Conservation (phyloP, 1,139 yeast species). For the Nakaseomyces kungkrabaensis region DNA sequence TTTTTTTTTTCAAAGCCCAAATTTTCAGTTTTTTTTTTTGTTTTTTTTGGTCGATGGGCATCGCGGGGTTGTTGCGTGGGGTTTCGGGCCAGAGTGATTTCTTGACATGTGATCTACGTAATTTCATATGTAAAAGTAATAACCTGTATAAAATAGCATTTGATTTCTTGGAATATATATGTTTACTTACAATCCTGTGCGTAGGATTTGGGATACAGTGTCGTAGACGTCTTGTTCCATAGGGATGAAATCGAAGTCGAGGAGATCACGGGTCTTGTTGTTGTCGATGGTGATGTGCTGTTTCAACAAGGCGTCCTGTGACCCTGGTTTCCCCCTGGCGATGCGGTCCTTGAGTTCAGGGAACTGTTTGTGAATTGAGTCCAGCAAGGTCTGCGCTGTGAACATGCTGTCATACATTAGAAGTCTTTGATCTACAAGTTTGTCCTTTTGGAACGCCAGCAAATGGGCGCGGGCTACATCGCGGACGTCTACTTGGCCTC, state of each 20-base stretch:
- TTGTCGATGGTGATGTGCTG: slow-evolving; percentile 49
- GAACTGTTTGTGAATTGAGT: slow-evolving; percentile 30
- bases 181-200: background rate
- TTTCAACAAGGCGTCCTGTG: background rate
- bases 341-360: slow-evolving; percentile 33
- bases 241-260: background rate
- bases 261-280: background rate
- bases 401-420: slow-evolving; percentile 27
- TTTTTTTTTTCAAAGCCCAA: background rate
- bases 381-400: slow-evolving; percentile 26
- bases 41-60: background rate
- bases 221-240: background rate
- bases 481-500: slow-evolving; percentile 38
- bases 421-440: slow-evolving; percentile 28
- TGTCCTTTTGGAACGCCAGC: slow-evolving; percentile 32
- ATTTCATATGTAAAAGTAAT: too few species aligned
- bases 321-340: slow-evolving; percentile 11
- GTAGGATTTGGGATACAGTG: slow-evolving; percentile 2
- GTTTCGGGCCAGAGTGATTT: too few species aligned
- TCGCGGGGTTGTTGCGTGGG: background rate
- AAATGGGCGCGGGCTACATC: slow-evolving; percentile 47
- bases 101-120: background rate
- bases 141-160: too few species aligned
- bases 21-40: background rate
- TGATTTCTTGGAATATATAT: too few species aligned